Conservation (phyloP, 2,329 filamentous ascomycete species). For the Pestalotiopsis sp. region DNA sequence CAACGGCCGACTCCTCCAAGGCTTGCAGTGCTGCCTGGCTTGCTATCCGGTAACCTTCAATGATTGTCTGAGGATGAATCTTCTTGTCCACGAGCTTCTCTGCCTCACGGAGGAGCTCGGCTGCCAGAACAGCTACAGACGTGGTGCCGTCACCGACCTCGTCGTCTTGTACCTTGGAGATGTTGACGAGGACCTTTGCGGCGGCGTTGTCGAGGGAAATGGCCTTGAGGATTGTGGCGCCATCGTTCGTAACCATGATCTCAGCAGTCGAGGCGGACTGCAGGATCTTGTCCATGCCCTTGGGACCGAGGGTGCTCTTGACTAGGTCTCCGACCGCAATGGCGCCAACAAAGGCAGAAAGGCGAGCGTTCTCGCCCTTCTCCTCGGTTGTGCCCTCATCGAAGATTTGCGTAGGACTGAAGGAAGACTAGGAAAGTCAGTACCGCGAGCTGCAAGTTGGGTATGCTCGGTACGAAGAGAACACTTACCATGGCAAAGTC, state of each 20-base stretch:
- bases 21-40: constrained; percentile 85
- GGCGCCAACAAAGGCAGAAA: constrained; percentile 96
- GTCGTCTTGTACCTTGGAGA: constrained; percentile 98
- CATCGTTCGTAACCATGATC: constrained; percentile 98
- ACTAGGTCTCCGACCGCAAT: constrained; percentile 97
- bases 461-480: neutral
- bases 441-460: neutral
- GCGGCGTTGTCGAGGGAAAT: constrained; percentile 98
- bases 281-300: constrained; percentile 99
- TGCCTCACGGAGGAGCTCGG: constrained; percentile 92
- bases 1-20: constrained; percentile 81
- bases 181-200: constrained; percentile 97
- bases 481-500: constrained; percentile 12
- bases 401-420: constrained; percentile 97
- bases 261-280: constrained; percentile 95
- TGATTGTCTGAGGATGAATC: constrained; percentile 99
- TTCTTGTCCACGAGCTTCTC: constrained; percentile 98
- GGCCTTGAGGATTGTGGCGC: constrained; percentile 96
- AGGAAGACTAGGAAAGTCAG: constrained; percentile 49
- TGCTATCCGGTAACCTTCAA: constrained; percentile 98
- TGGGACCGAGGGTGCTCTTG: constrained; percentile 95
- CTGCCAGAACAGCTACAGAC: constrained; percentile 93
- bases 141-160: constrained; percentile 98
- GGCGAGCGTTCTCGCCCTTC: constrained; percentile 98
- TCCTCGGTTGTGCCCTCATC: constrained; percentile 95